Evolutionary conservation across 2,329 filamentous ascomycete genomes (phyloP).

Genomic region (Cercospora nicotianae): DNA sequence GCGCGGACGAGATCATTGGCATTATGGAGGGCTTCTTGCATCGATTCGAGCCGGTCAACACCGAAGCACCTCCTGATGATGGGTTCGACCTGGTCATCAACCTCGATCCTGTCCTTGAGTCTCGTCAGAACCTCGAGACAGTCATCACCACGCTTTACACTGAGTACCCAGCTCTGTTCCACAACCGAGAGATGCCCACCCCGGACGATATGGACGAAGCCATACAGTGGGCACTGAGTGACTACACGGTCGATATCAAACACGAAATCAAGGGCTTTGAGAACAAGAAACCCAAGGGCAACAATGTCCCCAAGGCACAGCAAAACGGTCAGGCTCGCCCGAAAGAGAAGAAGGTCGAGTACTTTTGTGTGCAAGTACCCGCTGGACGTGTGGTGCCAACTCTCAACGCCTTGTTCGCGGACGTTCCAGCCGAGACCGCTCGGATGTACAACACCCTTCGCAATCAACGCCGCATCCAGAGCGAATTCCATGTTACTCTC

Average conservation of each 20-base stretch:
- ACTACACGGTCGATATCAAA: constrained; percentile 74
- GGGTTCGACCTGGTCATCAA: constrained; percentile 83
- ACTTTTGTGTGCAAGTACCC: constrained; percentile 61
- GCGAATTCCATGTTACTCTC: constrained; percentile 89
- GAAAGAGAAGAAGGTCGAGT: constrained; percentile 60
- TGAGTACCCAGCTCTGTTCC: constrained; percentile 75
- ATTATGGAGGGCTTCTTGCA: constrained; percentile 95
- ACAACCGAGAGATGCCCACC: constrained; percentile 62
- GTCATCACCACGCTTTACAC: constrained; percentile 70
- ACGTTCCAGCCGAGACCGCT: constrained; percentile 54
- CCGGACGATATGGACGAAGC: constrained; percentile 75
- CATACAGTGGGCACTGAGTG: constrained; percentile 70
- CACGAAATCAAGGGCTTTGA: constrained; percentile 67
- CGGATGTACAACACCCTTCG: constrained; percentile 75
- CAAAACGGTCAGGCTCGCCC: constrained; percentile 44
- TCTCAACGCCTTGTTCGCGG: constrained; percentile 70
- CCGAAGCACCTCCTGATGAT: constrained; percentile 68
- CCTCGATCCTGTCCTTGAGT: constrained; percentile 74
- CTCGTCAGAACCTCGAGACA: constrained; percentile 80
- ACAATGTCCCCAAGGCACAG: constrained; percentile 31
- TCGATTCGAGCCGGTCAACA: constrained; percentile 77
- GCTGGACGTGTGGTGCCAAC: constrained; percentile 54
- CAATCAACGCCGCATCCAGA: constrained; percentile 71
- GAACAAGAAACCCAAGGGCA: constrained; percentile 39
- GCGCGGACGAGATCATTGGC: constrained; percentile 70